These are phyloP conservation scores for Omphalea diandra DNA, from an alignment of 441 rosid species.

Conservation along the genomic window DNA sequence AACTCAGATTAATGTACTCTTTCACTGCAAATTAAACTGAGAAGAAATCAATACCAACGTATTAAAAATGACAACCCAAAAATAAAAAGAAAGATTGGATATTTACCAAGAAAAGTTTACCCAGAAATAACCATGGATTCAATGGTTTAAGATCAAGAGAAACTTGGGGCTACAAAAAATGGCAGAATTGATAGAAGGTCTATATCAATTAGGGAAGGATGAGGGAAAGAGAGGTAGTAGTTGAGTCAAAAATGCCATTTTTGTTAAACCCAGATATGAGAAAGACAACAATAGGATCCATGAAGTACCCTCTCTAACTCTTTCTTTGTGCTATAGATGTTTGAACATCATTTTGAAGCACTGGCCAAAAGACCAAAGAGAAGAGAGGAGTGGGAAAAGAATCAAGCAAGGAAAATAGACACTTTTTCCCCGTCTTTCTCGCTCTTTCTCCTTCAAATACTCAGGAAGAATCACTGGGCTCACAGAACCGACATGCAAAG, in stretches of 20 bases:
- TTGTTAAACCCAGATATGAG: slow-evolving; percentile 24
- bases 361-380: neutral
- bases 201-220: slow-evolving; percentile 16
- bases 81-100: neutral
- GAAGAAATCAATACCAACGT: neutral
- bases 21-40: slow-evolving; percentile 18
- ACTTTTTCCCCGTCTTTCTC: slow-evolving; percentile 34
- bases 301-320: slow-evolving; percentile 9
- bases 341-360: slow-evolving; percentile 34
- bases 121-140: too few relatives aligned
- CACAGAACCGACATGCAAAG: slow-evolving; percentile 30
- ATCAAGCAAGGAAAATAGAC: neutral
- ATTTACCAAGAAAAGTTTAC: slow-evolving; percentile 27
- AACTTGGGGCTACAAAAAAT: slow-evolving; percentile 28
- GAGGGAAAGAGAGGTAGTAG: slow-evolving; percentile 11
- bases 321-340: slow-evolving; percentile 17
- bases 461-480: slow-evolving; percentile 29
- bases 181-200: slow-evolving; percentile 12
- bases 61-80: too few relatives aligned
- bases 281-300: slow-evolving; percentile 25
- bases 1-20: neutral
- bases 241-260: slow-evolving; percentile 24
- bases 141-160: slow-evolving; percentile 18
- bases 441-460: slow-evolving; percentile 23
- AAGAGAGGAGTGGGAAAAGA: too few relatives aligned